Percentiles rank a stretch among this genome's conserved stretches.
phyloP scores from a whole-genome alignment of 495 filamentous ascomycete species.

The Glonium stellatum region DNA sequence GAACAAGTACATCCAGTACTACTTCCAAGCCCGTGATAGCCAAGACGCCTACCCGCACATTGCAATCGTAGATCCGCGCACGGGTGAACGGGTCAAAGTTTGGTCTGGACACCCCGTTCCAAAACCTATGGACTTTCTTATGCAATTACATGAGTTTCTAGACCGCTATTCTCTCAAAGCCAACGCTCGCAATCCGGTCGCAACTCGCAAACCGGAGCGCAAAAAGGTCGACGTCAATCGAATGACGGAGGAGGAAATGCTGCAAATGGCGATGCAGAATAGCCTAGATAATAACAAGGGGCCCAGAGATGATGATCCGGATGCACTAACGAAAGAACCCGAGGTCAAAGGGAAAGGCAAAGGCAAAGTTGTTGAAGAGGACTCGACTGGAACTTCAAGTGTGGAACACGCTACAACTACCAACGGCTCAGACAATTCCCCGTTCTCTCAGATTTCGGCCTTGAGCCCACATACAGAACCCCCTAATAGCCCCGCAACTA shows the following conservation, averaged over 20 bases:
- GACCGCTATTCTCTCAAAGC: slow-evolving; percentile 86
- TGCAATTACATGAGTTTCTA: slow-evolving; percentile 88
- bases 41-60: slow-evolving; percentile 88
- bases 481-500: slow-evolving; percentile 56
- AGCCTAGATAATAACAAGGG: slow-evolving; percentile 53
- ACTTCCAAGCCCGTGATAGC: slow-evolving; percentile 66
- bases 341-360: slow-evolving; percentile 62
- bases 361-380: slow-evolving; percentile 34
- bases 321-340: slow-evolving; percentile 67
- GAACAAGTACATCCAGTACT: slow-evolving; percentile 76
- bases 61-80: slow-evolving; percentile 89
- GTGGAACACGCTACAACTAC: slow-evolving; percentile 20
- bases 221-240: slow-evolving; percentile 67
- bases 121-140: slow-evolving; percentile 71
- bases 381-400: slow-evolving; percentile 25
- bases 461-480: slow-evolving; percentile 73
- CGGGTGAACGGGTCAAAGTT: slow-evolving; percentile 93
- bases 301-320: slow-evolving; percentile 60
- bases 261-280: slow-evolving; percentile 85
- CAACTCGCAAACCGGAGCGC: slow-evolving; percentile 66
- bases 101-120: slow-evolving; percentile 83
- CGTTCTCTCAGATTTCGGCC: slow-evolving; percentile 62
- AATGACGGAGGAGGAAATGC: slow-evolving; percentile 96
- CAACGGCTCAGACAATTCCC: slow-evolving; percentile 35
- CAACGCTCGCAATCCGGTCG: slow-evolving; percentile 86